Percentiles rank a stretch among this genome's conserved stretches.
phyloP scores from a whole-genome alignment of 2,329 filamentous ascomycete species.

The Exserohilum turcica region DNA sequence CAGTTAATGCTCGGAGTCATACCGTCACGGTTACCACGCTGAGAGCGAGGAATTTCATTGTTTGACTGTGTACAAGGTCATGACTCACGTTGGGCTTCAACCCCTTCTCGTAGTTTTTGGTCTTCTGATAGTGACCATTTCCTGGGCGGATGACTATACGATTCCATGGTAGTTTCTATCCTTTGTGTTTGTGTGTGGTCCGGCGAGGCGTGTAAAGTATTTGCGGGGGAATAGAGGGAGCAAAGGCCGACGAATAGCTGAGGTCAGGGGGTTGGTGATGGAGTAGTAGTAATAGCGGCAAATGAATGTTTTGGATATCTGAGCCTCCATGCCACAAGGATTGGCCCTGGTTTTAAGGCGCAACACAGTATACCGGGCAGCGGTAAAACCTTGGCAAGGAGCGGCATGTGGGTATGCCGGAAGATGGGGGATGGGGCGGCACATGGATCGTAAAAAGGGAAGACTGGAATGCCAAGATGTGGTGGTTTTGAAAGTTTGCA shows the following conservation, averaged over 20 bases:
- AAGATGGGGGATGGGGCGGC: constrained; percentile 14
- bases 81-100: constrained; percentile 32
- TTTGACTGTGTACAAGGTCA: neutral
- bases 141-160: constrained; percentile 31
- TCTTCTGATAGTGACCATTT: constrained; percentile 39
- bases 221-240: neutral
- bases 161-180: constrained; percentile 11
- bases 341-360: constrained; percentile 10
- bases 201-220: neutral
- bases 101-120: constrained; percentile 34
- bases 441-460: too few relatives aligned
- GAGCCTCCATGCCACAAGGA: constrained; percentile 6
- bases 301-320: constrained; percentile 1
- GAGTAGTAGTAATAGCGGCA: neutral
- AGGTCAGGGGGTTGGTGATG: neutral
- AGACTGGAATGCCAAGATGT: constrained; percentile 16
- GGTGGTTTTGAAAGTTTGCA: constrained; percentile 5
- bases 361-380: constrained; percentile 8
- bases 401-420: constrained; percentile 6
- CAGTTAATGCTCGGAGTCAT: neutral
- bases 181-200: neutral
- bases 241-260: neutral
- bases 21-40: neutral
- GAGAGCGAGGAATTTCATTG: neutral
- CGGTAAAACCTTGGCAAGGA: constrained; percentile 13